Conservation (phyloP, 2,329 filamentous ascomycete genomes). For the Alternaria sp. region DNA sequence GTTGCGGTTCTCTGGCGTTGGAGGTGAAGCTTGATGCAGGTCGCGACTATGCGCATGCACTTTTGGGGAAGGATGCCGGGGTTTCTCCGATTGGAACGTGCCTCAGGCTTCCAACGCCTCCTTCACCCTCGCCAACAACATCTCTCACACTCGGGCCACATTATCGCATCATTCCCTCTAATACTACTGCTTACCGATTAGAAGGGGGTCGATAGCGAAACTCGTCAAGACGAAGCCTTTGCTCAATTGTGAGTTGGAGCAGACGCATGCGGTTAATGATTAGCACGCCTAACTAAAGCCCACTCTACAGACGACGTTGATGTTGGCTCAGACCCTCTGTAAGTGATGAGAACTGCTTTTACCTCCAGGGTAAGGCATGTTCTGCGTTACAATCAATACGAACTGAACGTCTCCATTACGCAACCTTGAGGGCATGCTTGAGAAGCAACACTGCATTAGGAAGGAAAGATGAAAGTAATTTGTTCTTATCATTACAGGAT, state of each 20-base stretch:
- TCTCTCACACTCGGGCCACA: not conserved
- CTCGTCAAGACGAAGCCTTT: not conserved
- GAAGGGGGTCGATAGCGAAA: not conserved
- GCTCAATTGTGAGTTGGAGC: not conserved
- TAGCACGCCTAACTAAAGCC: not conserved
- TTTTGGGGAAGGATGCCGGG: conserved; percentile 14
- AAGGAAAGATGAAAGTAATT: not conserved
- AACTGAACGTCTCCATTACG: not conserved
- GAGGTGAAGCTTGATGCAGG: conserved; percentile 2
- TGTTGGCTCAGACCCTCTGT: not conserved
- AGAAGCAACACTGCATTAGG: not conserved
- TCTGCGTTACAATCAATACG: not conserved
- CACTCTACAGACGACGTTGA: not conserved
- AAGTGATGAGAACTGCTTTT: not conserved
- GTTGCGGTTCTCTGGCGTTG: conserved; percentile 1
- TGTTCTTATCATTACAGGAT: not conserved
- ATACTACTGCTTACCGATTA: not conserved
- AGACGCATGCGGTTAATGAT: not conserved
- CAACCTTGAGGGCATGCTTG: not conserved
- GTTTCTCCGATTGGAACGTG: conserved; percentile 18
- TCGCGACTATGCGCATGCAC: conserved; percentile 19
- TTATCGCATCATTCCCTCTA: not conserved
- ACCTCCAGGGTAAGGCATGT: not conserved
- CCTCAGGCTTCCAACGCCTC: conserved; percentile 1
- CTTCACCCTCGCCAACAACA: not conserved